Evolutionary conservation across 2,329 filamentous ascomycete genomes (phyloP).

Genomic region (Verticillium albo-atrum): DNA sequence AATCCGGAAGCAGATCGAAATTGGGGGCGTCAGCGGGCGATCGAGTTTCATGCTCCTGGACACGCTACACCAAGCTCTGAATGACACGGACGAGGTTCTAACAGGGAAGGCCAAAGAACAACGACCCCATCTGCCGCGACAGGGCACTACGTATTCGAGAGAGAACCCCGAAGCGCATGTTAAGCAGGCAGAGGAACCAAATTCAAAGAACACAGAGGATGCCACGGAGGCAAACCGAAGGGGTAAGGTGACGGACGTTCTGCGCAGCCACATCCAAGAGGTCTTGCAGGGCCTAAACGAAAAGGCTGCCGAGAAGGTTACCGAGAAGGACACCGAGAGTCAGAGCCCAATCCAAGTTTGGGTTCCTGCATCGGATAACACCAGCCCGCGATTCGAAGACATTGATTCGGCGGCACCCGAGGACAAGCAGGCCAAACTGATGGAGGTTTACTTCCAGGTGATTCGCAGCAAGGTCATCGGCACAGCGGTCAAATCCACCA

Average conservation of each 20-base stretch:
- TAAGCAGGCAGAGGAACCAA: neutral
- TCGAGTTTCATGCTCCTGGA: constrained; percentile 31
- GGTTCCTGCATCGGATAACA: neutral
- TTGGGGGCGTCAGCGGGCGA: constrained; percentile 14
- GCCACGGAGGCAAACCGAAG: constrained; percentile 19
- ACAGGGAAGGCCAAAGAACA: constrained; percentile 22
- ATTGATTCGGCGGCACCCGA: constrained; percentile 43
- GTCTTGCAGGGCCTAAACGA: constrained; percentile 42
- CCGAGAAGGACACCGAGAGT: neutral
- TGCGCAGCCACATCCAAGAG: constrained; percentile 46
- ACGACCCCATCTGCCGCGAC: constrained; percentile 1
- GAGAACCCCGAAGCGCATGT: neutral
- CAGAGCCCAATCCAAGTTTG: neutral
- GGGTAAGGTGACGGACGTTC: constrained; percentile 36
- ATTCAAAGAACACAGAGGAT: constrained; percentile 5
- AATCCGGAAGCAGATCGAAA: constrained; percentile 21
- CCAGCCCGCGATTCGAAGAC: constrained; percentile 31
- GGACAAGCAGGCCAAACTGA: constrained; percentile 43
- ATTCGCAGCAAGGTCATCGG: constrained; percentile 36
- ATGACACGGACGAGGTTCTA: constrained; percentile 38
- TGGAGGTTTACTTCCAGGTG: constrained; percentile 46
- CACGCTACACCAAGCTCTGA: constrained; percentile 34
- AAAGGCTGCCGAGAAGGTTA: neutral
- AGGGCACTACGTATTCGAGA: neutral
- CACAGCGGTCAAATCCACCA: constrained; percentile 22